Evolutionary conservation across 1,284 basidiomycete species (phyloP).

Genomic region (Leccinum subrobustum): DNA sequence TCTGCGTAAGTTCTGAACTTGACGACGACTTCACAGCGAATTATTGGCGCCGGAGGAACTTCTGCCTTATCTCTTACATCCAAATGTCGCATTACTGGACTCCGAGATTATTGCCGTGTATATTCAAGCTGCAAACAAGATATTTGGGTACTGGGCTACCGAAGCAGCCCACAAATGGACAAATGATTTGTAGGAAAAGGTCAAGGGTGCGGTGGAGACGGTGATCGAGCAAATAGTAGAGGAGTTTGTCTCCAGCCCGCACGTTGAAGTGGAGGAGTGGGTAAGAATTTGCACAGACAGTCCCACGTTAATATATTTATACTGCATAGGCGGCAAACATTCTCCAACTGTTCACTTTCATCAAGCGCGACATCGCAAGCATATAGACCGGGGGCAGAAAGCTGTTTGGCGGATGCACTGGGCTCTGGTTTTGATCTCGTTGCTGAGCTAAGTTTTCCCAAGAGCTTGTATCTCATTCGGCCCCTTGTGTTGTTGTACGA

Average conservation of each 20-base stretch:
- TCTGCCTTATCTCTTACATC: no score
- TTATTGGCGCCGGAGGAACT: slow-evolving; percentile 43
- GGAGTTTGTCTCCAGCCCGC: slow-evolving; percentile 52
- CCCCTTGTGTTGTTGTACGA: slow-evolving; percentile 82
- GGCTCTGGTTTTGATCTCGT: slow-evolving; percentile 38
- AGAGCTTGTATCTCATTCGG: slow-evolving; percentile 84
- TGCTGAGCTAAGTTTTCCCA: slow-evolving; percentile 62
- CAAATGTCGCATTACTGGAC: no score
- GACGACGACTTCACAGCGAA: slow-evolving; percentile 45
- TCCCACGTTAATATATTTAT: slow-evolving; percentile 2
- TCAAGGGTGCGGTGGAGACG: slow-evolving; percentile 60
- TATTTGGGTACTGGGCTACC: slow-evolving; percentile 84
- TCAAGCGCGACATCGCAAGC: slow-evolving; percentile 73
- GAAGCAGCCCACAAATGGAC: slow-evolving; percentile 77
- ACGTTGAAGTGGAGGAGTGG: slow-evolving; percentile 91
- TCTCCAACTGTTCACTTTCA: slow-evolving; percentile 76
- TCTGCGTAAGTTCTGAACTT: slow-evolving; percentile 2
- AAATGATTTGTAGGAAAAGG: slow-evolving; percentile 59
- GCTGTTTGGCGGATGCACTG: slow-evolving; percentile 40
- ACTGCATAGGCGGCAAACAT: slow-evolving; percentile 73
- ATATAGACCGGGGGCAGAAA: slow-evolving; percentile 48
- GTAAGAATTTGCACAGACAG: slow-evolving; percentile 44
- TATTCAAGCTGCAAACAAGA: slow-evolving; percentile 61
- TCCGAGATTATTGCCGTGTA: no score
- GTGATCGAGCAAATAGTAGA: slow-evolving; percentile 51